Conservation (phyloP, 1,284 basidiomycete genomes). For the Trametes sp. region DNA sequence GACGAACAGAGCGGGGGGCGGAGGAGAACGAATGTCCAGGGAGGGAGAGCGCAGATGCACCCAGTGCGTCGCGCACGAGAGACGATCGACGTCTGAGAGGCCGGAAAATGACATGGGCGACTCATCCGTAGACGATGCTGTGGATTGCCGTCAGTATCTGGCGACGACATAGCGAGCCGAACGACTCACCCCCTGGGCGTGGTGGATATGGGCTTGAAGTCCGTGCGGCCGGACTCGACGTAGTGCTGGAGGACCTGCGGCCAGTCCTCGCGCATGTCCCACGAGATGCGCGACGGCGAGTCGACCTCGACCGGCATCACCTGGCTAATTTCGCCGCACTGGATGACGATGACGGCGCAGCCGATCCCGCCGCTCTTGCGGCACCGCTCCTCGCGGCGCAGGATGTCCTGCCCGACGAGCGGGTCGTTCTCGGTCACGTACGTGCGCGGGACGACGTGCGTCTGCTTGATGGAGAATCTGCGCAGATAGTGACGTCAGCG, state of each 20-base stretch:
- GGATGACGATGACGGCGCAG: conserved; percentile 73
- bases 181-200: conserved; percentile 71
- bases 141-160: conserved; percentile 19
- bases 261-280: conserved; percentile 80
- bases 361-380: conserved; percentile 76
- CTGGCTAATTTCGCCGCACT: conserved; percentile 75
- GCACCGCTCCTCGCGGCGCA: conserved; percentile 78
- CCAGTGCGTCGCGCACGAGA: conserved; percentile 4
- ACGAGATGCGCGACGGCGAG: conserved; percentile 72
- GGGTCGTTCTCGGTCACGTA: conserved; percentile 72
- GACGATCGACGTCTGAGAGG: conserved; percentile 28
- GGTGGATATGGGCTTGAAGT: conserved; percentile 81
- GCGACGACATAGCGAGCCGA: background rate
- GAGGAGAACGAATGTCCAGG: conserved; percentile 15
- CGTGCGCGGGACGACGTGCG: conserved; percentile 72
- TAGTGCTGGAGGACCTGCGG: conserved; percentile 69
- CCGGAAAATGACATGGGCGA: conserved; percentile 2
- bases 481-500: conserved; percentile 31
- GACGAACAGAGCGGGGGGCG: conserved; percentile 16
- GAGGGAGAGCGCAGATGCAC: conserved; percentile 14
- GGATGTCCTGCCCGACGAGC: conserved; percentile 75
- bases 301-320: conserved; percentile 87
- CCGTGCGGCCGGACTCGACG: conserved; percentile 73
- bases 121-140: conserved; percentile 50
- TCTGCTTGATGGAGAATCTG: conserved; percentile 71